phyloP scores from a whole-genome alignment of 305 asterid species.

The Fraxinus latifolia region DNA sequence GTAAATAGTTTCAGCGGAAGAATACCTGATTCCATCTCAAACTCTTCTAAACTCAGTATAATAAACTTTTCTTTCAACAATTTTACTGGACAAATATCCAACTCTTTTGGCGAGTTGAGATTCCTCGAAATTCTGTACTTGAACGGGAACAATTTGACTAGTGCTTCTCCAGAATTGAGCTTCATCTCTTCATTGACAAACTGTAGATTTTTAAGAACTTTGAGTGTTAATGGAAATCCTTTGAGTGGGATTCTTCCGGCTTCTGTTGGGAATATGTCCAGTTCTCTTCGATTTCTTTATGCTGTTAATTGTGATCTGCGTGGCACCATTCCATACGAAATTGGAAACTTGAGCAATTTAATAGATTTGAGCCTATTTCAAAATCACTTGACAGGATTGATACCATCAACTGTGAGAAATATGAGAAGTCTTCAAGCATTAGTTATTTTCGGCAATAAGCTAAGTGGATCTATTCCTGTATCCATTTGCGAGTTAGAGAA shows the following conservation, averaged over 20 bases:
- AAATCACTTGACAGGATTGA: constrained; percentile 26
- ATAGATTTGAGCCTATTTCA: not conserved
- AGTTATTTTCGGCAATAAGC: constrained; percentile 2
- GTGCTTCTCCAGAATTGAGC: constrained; percentile 23
- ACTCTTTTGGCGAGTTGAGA: constrained; percentile 27
- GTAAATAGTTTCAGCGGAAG: constrained; percentile 7
- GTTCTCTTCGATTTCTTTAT: constrained; percentile 16
- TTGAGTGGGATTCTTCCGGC: constrained; percentile 27
- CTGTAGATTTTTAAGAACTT: constrained; percentile 18
- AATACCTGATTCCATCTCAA: constrained; percentile 20
- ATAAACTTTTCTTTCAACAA: not conserved
- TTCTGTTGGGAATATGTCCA: constrained; percentile 32
- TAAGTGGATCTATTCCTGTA: constrained; percentile 27
- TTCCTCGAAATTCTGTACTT: constrained; percentile 9
- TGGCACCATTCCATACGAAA: constrained; percentile 12
- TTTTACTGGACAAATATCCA: constrained; percentile 27
- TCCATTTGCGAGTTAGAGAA: constrained; percentile 9
- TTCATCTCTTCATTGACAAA: constrained; percentile 25
- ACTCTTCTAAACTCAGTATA: constrained; percentile 9
- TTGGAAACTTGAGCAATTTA: constrained; percentile 23
- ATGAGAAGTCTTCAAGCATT: constrained; percentile 18
- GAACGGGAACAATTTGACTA: constrained; percentile 18
- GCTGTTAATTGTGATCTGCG: constrained; percentile 1
- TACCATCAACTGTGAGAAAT: constrained; percentile 18
- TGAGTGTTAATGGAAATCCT: constrained; percentile 13